A percentile compares a stretch with the other conserved stretches of the same genome.
Conservation (phyloP, 306 rosid species). For the Cicer arietinum region DNA sequence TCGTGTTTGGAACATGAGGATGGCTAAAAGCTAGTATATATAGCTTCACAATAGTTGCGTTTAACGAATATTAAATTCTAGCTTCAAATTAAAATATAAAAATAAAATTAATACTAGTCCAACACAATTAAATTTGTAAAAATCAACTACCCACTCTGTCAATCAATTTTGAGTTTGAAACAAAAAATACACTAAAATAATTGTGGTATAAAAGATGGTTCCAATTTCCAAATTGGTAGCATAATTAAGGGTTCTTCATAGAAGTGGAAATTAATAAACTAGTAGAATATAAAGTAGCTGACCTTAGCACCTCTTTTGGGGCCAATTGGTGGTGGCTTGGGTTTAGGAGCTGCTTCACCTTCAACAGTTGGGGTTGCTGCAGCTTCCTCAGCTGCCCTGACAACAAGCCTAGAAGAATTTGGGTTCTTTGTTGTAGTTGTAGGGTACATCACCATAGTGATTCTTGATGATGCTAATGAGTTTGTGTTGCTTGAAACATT, state of each 20-base stretch:
- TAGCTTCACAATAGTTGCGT: too few relatives aligned
- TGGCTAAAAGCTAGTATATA: too few relatives aligned
- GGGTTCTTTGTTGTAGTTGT: conserved; percentile 43
- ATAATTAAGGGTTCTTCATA: not conserved
- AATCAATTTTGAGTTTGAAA: too few relatives aligned
- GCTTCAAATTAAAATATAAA: too few relatives aligned
- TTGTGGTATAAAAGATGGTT: too few relatives aligned
- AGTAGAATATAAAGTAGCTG: not conserved
- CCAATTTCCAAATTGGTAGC: not conserved
- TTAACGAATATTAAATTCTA: too few relatives aligned
- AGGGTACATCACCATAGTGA: conserved; percentile 51
- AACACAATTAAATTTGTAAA: too few relatives aligned
- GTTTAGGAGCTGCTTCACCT: conserved; percentile 56
- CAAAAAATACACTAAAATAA: too few relatives aligned
- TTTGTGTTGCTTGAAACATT: conserved; percentile 46
- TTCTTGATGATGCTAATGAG: conserved; percentile 47
- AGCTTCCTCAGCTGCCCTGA: conserved; percentile 65
- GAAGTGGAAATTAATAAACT: not conserved
- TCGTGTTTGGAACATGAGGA: too few relatives aligned
- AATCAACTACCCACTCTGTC: too few relatives aligned
- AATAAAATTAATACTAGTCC: too few relatives aligned
- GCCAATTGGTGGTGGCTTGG: conserved; percentile 82
- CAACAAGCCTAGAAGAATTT: conserved; percentile 55
- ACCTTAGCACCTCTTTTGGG: conserved; percentile 91
- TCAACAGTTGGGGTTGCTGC: conserved; percentile 50